Evolutionary conservation across 805 yeast genomes (phyloP).

Genomic region (Metschnikowia kunwiensis): DNA sequence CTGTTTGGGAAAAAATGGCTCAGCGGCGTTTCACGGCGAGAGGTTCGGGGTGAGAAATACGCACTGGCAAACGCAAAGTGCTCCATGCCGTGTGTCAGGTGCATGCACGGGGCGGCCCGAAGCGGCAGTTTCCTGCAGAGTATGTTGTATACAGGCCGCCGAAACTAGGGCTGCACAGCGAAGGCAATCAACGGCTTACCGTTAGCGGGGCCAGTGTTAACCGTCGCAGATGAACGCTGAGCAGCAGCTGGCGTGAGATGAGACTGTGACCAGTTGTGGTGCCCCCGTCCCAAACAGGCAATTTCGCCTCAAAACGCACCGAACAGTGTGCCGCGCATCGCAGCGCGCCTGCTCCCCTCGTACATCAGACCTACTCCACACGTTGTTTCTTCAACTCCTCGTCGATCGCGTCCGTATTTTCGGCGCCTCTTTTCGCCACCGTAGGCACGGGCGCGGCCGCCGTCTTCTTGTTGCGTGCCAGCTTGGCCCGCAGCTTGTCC

Average conservation of each 20-base stretch:
- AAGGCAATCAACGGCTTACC: too few relatives aligned
- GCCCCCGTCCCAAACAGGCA: too few relatives aligned
- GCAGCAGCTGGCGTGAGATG: too few relatives aligned
- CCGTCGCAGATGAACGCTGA: too few relatives aligned
- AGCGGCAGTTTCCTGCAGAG: slow-evolving; percentile 10
- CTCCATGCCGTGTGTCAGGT: slow-evolving; percentile 5
- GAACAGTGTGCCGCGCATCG: background rate
- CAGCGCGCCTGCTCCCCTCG: background rate
- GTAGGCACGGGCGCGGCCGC: slow-evolving; percentile 42
- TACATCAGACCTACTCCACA: background rate
- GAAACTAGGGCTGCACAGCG: too few relatives aligned
- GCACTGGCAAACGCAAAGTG: too few relatives aligned
- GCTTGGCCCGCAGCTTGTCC: slow-evolving; percentile 38
- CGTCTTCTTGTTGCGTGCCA: slow-evolving; percentile 32
- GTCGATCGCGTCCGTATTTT: slow-evolving; percentile 1
- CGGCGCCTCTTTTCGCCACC: slow-evolving; percentile 11
- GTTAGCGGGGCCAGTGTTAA: too few relatives aligned
- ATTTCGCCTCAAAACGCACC: background rate
- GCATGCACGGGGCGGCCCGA: slow-evolving; percentile 5
- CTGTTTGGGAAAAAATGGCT: slow-evolving; percentile 5
- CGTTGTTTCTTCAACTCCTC: slow-evolving; percentile 1
- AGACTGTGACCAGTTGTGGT: too few relatives aligned
- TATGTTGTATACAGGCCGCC: too few relatives aligned
- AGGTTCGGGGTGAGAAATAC: too few relatives aligned
- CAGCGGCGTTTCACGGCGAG: slow-evolving; percentile 7